Conservation (phyloP, 2,329 filamentous ascomycete species). For the Arthrobotrys iridis region DNA sequence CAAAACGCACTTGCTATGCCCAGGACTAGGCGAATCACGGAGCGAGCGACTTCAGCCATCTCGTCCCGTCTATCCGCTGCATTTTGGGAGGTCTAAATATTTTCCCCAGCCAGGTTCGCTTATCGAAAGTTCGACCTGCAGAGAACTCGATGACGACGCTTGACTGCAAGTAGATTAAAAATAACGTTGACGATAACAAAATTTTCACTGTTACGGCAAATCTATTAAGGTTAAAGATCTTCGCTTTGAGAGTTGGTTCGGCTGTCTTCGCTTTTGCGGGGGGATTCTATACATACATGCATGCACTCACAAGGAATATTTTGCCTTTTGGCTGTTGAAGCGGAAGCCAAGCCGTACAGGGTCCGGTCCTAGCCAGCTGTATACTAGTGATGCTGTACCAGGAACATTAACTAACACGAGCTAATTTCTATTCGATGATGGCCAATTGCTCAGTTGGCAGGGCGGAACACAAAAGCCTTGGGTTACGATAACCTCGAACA, state of each 20-base stretch:
- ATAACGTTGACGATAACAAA: constrained; percentile 27
- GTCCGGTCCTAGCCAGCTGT: not conserved
- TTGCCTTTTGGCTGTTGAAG: not conserved
- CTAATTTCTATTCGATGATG: constrained; percentile 20
- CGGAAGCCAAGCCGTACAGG: constrained; percentile 1
- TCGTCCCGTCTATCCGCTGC: constrained; percentile 52
- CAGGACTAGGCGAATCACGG: constrained; percentile 11
- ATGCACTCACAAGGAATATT: not conserved
- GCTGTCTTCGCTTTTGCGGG: not conserved
- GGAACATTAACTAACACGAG: constrained; percentile 14
- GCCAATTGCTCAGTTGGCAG: not conserved
- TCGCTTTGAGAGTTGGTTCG: not conserved
- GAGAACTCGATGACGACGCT: constrained; percentile 9
- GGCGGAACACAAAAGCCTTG: constrained; percentile 18
- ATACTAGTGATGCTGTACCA: not conserved
- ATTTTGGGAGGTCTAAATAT: not conserved
- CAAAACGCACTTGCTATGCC: constrained; percentile 12
- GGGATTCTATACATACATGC: not conserved
- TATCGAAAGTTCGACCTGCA: not conserved
- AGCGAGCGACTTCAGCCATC: constrained; percentile 51
- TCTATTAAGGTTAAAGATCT: not conserved
- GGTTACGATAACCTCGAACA: constrained; percentile 2
- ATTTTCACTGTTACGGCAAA: not conserved
- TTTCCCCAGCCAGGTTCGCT: not conserved
- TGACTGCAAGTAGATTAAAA: constrained; percentile 15